Evolutionary conservation across 371 early-diverging fungal species (phyloP).

Genomic region (Basidiobolus meristosporus): DNA sequence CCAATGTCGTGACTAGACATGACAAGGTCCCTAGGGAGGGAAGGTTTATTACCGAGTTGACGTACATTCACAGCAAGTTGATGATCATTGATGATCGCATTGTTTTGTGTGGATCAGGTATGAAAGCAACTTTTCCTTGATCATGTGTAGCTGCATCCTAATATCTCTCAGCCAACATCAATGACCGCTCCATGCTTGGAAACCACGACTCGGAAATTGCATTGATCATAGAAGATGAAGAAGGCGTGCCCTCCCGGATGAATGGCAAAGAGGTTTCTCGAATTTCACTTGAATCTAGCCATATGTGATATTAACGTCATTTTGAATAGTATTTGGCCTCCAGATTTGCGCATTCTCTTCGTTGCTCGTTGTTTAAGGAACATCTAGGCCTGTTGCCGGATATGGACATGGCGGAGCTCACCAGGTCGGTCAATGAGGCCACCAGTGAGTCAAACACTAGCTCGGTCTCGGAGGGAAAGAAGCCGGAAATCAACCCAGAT

Average conservation of each 20-base stretch:
- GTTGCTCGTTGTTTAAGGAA: constrained; percentile 66
- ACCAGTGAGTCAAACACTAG: constrained; percentile 5
- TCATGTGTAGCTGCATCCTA: not conserved
- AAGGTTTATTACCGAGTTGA: constrained; percentile 43
- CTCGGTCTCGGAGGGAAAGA: not conserved
- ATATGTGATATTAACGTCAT: not conserved
- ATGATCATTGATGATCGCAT: constrained; percentile 65
- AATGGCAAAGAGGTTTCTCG: constrained; percentile 33
- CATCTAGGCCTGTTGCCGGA: constrained; percentile 48
- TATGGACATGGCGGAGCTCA: constrained; percentile 1
- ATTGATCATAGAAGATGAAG: constrained; percentile 61
- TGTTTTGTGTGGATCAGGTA: constrained; percentile 39
- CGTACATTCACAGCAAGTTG: constrained; percentile 75
- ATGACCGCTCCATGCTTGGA: constrained; percentile 75
- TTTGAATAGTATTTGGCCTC: constrained; percentile 34
- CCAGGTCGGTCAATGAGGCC: constrained; percentile 11
- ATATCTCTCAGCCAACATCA: constrained; percentile 52
- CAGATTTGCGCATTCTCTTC: constrained; percentile 51
- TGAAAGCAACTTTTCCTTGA: not conserved
- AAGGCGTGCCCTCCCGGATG: constrained; percentile 44
- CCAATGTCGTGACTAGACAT: constrained; percentile 1
- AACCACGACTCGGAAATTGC: constrained; percentile 83
- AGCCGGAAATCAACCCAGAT: constrained; percentile 1
- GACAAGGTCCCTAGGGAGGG: constrained; percentile 10
- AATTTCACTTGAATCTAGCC: not conserved